Percentiles rank a stretch among this genome's conserved stretches.
phyloP scores from a whole-genome alignment of 2,329 filamentous ascomycete genomes.

The Penicillium crustosum region DNA sequence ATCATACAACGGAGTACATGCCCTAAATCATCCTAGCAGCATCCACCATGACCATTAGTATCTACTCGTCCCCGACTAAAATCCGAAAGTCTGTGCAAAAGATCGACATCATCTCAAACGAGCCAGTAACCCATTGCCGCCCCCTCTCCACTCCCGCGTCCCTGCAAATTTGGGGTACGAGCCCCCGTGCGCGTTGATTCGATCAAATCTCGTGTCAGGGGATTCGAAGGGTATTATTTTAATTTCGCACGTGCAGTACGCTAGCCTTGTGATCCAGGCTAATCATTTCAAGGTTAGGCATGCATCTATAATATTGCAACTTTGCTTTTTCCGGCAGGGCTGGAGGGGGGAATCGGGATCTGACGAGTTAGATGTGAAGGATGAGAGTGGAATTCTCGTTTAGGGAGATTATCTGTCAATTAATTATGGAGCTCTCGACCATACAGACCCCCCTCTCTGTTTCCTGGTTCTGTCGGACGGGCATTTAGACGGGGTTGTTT shows the following conservation, averaged over 20 bases:
- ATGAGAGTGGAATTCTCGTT: background rate
- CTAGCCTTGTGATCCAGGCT: background rate
- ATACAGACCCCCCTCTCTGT: background rate
- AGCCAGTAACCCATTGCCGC: background rate
- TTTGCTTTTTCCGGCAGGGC: background rate
- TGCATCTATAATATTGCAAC: background rate
- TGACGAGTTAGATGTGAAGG: background rate
- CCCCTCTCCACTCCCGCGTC: conserved; percentile 1
- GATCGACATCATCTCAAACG: conserved; percentile 12
- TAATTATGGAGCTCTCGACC: background rate
- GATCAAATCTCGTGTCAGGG: background rate
- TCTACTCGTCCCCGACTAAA: background rate
- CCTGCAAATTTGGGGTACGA: conserved; percentile 9
- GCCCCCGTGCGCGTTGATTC: conserved; percentile 2
- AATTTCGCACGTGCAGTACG: background rate
- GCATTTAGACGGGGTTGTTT: conserved; percentile 8
- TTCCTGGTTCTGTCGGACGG: background rate
- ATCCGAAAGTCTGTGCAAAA: background rate
- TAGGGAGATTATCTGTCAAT: background rate
- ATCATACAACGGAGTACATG: background rate
- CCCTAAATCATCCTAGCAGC: background rate
- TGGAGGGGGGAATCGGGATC: background rate
- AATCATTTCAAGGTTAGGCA: background rate
- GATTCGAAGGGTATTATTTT: background rate
- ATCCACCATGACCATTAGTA: background rate